Percentiles rank a stretch among this genome's conserved stretches.
phyloP scores from a whole-genome alignment of 225 moss, liverwort and hornwort genomes.

The Climacium dendroides region DNA sequence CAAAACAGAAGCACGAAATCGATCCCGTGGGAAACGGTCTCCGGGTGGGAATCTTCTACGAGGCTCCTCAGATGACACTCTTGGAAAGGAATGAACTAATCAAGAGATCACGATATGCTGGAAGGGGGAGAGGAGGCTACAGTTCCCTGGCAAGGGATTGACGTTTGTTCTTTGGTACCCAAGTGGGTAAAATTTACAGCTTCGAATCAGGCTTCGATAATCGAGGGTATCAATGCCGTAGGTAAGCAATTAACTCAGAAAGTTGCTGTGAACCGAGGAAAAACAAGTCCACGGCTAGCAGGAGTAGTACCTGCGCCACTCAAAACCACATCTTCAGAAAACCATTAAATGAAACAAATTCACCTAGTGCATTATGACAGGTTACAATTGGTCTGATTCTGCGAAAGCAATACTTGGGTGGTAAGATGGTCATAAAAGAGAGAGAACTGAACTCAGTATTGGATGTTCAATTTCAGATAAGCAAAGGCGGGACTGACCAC shows the following conservation, averaged over 20 bases:
- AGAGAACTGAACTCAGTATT: not conserved
- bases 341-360: not conserved
- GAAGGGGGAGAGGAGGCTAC: not conserved
- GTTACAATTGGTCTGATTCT: not conserved
- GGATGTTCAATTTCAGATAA: not conserved
- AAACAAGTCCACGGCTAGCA: slow-evolving; percentile 59
- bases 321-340: not conserved
- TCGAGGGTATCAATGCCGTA: not conserved
- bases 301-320: slow-evolving; percentile 36
- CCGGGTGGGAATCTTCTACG: not conserved
- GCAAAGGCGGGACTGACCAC: slow-evolving; percentile 25
- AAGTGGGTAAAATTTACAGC: slow-evolving; percentile 11
- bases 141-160: not conserved
- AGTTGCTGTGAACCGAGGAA: slow-evolving; percentile 61
- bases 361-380: not conserved
- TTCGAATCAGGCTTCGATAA: not conserved
- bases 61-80: not conserved
- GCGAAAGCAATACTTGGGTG: not conserved
- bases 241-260: not conserved
- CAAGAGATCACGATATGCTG: not conserved
- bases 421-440: not conserved
- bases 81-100: not conserved
- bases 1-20: not conserved
- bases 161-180: slow-evolving; percentile 2
- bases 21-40: not conserved